Evolutionary conservation across 176 grass and related monocot genomes (phyloP).

Genomic region (Carex kokanica): DNA sequence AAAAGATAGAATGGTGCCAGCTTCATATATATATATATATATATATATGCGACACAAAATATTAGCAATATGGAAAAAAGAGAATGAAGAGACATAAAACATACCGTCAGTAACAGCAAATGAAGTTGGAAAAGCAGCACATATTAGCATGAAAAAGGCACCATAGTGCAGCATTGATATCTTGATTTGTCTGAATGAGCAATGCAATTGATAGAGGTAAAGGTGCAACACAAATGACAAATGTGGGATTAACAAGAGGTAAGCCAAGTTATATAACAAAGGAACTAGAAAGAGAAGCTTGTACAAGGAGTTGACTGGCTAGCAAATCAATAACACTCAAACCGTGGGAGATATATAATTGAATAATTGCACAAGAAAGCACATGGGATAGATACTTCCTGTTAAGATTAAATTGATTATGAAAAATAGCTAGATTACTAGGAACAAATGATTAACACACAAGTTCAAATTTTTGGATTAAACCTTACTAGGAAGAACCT

Average conservation of each 20-base stretch:
- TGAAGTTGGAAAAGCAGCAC: not conserved
- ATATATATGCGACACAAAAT: not conserved
- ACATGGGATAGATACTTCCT: not conserved
- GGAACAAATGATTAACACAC: not conserved
- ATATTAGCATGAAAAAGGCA: not conserved
- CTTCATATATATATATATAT: not conserved
- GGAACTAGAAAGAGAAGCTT: not conserved
- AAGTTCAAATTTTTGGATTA: not conserved
- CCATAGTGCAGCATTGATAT: not conserved
- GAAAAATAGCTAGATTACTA: not conserved
- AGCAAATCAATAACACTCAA: not conserved
- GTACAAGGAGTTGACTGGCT: not conserved
- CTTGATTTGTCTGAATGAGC: not conserved
- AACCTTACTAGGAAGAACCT: not conserved
- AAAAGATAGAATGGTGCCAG: not conserved
- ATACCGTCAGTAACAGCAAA: conserved; percentile 15
- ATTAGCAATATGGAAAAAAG: not conserved
- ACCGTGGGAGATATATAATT: not conserved
- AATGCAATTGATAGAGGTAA: conserved; percentile 2
- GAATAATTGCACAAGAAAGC: not conserved
- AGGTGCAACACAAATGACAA: not conserved
- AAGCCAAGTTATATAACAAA: not conserved
- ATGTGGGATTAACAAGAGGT: not conserved
- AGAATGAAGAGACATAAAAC: not conserved
- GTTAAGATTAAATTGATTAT: not conserved